A percentile compares a stretch with the other conserved stretches of the same genome.
Conservation (phyloP, 2,329 filamentous ascomycete genomes). For the Gnomoniopsis smithogilvyi region DNA sequence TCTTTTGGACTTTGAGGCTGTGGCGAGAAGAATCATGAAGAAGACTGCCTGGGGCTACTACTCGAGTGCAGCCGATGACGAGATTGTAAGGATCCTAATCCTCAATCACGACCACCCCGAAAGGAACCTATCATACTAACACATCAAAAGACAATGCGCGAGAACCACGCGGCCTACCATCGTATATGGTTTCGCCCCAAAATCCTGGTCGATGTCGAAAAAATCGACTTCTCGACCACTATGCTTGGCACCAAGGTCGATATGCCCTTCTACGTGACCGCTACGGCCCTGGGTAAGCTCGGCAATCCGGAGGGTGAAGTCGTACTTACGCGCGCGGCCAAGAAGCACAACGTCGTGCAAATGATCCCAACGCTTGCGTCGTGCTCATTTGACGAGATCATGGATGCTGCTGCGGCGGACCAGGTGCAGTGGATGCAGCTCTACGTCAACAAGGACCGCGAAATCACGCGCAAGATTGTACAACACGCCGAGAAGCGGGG, state of each 20-base stretch:
- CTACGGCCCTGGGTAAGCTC: conserved; percentile 91
- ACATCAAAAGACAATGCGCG: conserved; percentile 70
- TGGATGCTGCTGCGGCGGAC: conserved; percentile 74
- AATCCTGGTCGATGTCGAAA: conserved; percentile 83
- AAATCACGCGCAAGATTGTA: conserved; percentile 86
- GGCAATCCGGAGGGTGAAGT: conserved; percentile 94
- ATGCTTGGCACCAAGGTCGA: conserved; percentile 87
- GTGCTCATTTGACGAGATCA: conserved; percentile 95
- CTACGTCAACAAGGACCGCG: conserved; percentile 94
- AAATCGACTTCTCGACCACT: conserved; percentile 81
- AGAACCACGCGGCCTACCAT: conserved; percentile 95
- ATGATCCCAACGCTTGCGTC: conserved; percentile 98
- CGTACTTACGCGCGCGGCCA: conserved; percentile 77
- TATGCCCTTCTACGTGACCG: conserved; percentile 94
- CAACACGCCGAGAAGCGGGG: conserved; percentile 87
- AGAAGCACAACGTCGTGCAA: conserved; percentile 86
- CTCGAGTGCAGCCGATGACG: conserved; percentile 86
- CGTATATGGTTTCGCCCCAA: conserved; percentile 95
- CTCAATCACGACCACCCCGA: not conserved
- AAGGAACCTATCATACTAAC: not conserved
- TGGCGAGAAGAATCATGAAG: conserved; percentile 89
- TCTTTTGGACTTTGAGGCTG: conserved; percentile 91
- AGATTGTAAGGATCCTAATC: conserved; percentile 59
- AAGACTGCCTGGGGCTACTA: conserved; percentile 98
- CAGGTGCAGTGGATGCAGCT: conserved; percentile 97